Evolutionary conservation across 208 protist genomes (phyloP).

Genomic region (Entamoeba moshkovskii): DNA sequence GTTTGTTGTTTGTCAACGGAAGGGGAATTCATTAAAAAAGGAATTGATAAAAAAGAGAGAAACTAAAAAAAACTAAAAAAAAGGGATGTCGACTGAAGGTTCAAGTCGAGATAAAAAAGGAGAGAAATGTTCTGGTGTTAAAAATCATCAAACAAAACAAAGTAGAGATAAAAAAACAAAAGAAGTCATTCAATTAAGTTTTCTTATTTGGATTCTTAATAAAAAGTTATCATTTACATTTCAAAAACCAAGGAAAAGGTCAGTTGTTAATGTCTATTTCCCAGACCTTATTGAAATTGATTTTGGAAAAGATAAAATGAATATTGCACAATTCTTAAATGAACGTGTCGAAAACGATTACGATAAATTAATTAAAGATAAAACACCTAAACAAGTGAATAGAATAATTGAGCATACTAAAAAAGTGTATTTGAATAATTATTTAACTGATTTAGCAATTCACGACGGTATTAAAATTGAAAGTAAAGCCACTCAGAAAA

Average conservation of each 20-base stretch:
- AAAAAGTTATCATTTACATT: neutral
- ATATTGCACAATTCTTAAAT: neutral
- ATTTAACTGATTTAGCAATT: neutral
- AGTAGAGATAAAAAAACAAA: neutral
- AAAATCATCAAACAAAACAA: neutral
- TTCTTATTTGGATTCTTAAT: neutral
- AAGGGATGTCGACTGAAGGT: no score
- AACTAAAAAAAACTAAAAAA: no score
- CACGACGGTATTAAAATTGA: neutral
- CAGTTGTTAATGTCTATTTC: neutral
- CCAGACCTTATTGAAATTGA: neutral
- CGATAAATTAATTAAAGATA: neutral
- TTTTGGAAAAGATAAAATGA: neutral
- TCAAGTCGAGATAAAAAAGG: no score
- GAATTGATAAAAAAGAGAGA: no score
- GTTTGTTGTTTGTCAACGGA: no score
- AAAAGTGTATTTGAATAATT: neutral
- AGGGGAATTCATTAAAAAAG: no score
- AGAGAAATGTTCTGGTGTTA: no score
- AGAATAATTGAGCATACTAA: neutral
- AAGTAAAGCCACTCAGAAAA: neutral
- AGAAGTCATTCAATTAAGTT: neutral
- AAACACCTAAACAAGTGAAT: neutral
- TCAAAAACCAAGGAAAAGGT: neutral
- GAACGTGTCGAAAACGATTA: neutral